Evolutionary conservation across 1,139 yeast genomes (phyloP).

Genomic region (Magnusiomyces paraingens): DNA sequence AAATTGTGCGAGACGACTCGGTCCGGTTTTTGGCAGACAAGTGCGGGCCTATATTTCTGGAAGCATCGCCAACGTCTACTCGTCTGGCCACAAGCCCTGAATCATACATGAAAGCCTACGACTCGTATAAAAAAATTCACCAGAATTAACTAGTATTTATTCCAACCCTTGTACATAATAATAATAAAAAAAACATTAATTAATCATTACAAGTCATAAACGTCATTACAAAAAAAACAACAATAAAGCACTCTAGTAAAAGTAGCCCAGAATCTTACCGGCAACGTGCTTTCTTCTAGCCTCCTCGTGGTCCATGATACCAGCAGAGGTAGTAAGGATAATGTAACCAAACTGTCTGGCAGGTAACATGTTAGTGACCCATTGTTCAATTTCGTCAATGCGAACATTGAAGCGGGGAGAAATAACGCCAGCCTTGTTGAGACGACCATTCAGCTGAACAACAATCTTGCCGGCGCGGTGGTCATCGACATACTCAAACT

Average conservation of each 20-base stretch:
- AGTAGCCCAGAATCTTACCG: slow-evolving; percentile 95
- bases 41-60: slow-evolving; percentile 26
- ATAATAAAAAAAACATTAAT: slow-evolving; percentile 4
- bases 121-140: slow-evolving; percentile 1
- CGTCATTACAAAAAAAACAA: slow-evolving; percentile 4
- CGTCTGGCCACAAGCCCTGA: slow-evolving; percentile 1
- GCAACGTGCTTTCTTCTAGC: slow-evolving; percentile 99
- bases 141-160: not conserved
- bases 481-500: slow-evolving; percentile 97
- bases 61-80: not conserved
- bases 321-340: slow-evolving; percentile 97
- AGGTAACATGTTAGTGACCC: slow-evolving; percentile 96
- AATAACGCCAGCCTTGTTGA: slow-evolving; percentile 97
- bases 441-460: slow-evolving; percentile 94
- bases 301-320: slow-evolving; percentile 99
- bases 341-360: slow-evolving; percentile 98
- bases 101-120: slow-evolving; percentile 1
- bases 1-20: slow-evolving; percentile 30
- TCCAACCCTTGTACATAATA: not conserved
- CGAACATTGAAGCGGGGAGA: slow-evolving; percentile 97
- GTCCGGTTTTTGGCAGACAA: slow-evolving; percentile 22
- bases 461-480: slow-evolving; percentile 99
- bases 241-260: slow-evolving; percentile 48
- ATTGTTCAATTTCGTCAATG: slow-evolving; percentile 88
- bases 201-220: slow-evolving; percentile 2